Base-by-base conservation (phyloP, 257 asterid genomes). In the Agastache rugosa region DNA sequence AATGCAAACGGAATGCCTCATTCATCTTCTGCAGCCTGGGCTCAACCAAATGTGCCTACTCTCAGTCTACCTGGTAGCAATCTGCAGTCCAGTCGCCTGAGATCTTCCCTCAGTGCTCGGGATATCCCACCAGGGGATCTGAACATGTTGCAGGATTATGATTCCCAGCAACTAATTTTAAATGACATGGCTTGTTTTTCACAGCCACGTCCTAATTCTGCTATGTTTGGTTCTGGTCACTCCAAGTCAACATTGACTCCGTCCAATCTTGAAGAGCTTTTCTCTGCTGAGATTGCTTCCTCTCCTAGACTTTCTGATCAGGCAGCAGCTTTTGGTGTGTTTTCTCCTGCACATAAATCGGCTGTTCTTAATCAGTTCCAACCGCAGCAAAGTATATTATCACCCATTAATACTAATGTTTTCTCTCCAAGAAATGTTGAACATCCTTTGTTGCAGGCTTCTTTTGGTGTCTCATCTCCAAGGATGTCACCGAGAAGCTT, bases 31-130 rank as follows among this genome's bases (percentile, higher is more conserved):
- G 72, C 77, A 16, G 82, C 84, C 15, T 92, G 99, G 98, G 81
- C 95, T 73, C 96, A 89, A 66, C 95, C 86, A 15, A 89, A 87
- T 74, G 93, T 90, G 5, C 99, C 97, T 0, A 80, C 98, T 4
- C 91, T 92, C 51, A 89, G 86, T 87, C 89, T 90, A 10, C 93
- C 97, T 0, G 96, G 96, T 47, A 90, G 98, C 87, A 90, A 92
- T 75, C 75, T 90, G 76, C 99, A 94, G 77, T 92, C 96, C 2
- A 94, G 99, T 63, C 96, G 99, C 51, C 84, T 92, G 85, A 87
- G 98, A 75, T 90, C 98, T 27, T 92, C 97, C 50, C 86, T 94
- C 19, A 86, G 84, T 80, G 99, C 97, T 9, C 87, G 99, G 29
- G 98, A 94, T 78, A 85, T 92, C 67, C 91, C 83, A 1, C 96